Evolutionary conservation across 2,329 filamentous ascomycete species (phyloP), one percentile per base, ranked within the genome.

Genomic region (Sporothrix phasma): DNA sequence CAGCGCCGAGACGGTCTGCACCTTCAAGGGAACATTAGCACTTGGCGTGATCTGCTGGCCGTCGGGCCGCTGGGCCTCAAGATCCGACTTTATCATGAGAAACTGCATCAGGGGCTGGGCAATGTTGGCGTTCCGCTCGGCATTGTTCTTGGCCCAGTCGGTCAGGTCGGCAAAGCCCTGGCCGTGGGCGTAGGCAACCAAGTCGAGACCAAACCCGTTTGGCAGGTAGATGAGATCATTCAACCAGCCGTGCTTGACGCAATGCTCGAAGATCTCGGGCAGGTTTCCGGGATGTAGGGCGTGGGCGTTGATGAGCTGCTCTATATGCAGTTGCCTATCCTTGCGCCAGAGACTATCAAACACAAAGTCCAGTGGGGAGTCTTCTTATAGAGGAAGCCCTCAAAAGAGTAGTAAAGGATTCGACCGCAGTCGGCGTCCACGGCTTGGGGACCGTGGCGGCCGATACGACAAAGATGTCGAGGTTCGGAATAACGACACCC

Each of bases 301-400:
- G 73, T 94, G 91, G 8, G 84, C 83, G 65, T 92, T 87, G 47
- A 93, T 85, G 39, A 99, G 84, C 65, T 89, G 86, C 68, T 87
- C 84, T 10, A 88, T 87, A 17, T 97, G 89, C 88, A 92, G 97
- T 22, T 88, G 83, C 69, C 87, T 89, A 72, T 97, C 91, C 72
- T 94, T 92, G 69, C 88, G 87, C 92, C 93, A 97, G 5, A 96
- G 78, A 65, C 91, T 92, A 72, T 96, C 88, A 64, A 99, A 83
- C 15, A 96, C 93, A 67, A 97, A 95, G 68, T 92, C 87, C 90
- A 89, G 63, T 92, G 85, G 4, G 87, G 82, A 11, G 91, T 86
- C 64, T 86, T 84, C 74, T 92, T 92, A 71, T 87, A 83, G 31
- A 97, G 80, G 72, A 96, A 97, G 11, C 89, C 88, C 61, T 90